Evolutionary conservation across 2,329 filamentous ascomycete species (phyloP).

Genomic region (Trichoderma sp.): DNA sequence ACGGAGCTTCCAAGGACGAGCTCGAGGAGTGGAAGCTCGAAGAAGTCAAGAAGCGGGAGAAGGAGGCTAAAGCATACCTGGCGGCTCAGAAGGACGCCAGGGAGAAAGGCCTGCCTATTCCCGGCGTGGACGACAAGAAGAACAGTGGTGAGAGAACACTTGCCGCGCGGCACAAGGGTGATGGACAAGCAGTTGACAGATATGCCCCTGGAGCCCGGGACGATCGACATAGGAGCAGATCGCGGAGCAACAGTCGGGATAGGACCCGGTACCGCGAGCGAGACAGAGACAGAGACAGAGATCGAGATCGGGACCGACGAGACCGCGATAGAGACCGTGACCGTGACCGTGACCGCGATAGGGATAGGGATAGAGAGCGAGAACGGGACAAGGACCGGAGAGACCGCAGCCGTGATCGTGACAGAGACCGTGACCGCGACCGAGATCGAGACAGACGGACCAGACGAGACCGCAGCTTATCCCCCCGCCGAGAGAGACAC

Average conservation of each 20-base stretch:
- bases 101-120: conserved; percentile 56
- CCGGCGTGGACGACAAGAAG: conserved; percentile 55
- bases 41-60: conserved; percentile 60
- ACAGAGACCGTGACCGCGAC: conserved; percentile 2
- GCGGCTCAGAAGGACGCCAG: conserved; percentile 60
- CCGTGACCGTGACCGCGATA: conserved; percentile 35
- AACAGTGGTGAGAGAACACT: conserved; percentile 46
- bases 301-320: conserved; percentile 34
- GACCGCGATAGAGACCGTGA: conserved; percentile 31
- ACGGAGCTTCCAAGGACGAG: conserved; percentile 44
- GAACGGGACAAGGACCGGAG: conserved; percentile 38
- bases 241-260: conserved; percentile 36
- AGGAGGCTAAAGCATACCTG: conserved; percentile 62
- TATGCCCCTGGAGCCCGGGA: conserved; percentile 47
- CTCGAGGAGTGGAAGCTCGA: conserved; percentile 58
- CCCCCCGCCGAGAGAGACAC: conserved; percentile 35
- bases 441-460: conserved; percentile 19
- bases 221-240: conserved; percentile 37
- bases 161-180: conserved; percentile 32
- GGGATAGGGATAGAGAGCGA: conserved; percentile 35
- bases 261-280: conserved; percentile 38
- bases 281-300: conserved; percentile 34
- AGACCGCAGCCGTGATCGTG: conserved; percentile 41
- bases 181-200: conserved; percentile 39
- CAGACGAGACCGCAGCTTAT: conserved; percentile 35